These are phyloP conservation scores for Ormosia semicastrata DNA, from an alignment of 306 rosid genomes.

Conservation along the genomic window DNA sequence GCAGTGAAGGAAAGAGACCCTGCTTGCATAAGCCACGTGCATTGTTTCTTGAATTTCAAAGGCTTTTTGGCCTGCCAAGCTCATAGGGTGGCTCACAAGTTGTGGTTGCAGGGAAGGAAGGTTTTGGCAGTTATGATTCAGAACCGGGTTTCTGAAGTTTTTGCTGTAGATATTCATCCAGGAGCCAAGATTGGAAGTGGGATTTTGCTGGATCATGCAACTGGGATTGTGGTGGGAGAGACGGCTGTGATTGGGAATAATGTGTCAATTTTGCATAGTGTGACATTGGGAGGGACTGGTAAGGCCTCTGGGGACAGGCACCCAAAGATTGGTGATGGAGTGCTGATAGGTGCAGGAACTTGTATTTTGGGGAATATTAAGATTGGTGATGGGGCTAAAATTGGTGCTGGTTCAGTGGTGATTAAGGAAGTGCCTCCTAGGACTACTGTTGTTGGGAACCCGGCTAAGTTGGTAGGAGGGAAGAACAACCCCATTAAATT, in stretches of 20 bases:
- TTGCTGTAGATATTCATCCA: slow-evolving; percentile 85
- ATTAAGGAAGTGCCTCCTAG: slow-evolving; percentile 86
- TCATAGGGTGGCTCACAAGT: slow-evolving; percentile 66
- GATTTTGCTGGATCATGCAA: slow-evolving; percentile 82
- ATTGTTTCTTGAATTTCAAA: slow-evolving; percentile 77
- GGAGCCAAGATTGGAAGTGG: slow-evolving; percentile 82
- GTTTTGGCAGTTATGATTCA: slow-evolving; percentile 69
- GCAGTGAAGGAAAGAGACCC: slow-evolving; percentile 89
- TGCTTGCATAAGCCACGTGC: slow-evolving; percentile 72
- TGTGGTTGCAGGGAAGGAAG: slow-evolving; percentile 64
- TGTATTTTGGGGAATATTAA: slow-evolving; percentile 80
- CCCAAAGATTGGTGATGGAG: slow-evolving; percentile 94
- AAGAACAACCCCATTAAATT: slow-evolving; percentile 68
- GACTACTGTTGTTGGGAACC: slow-evolving; percentile 92
- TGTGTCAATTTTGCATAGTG: slow-evolving; percentile 88
- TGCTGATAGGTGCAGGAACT: slow-evolving; percentile 86
- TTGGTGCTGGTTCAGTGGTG: slow-evolving; percentile 92
- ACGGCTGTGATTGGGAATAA: slow-evolving; percentile 87
- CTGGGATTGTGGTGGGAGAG: slow-evolving; percentile 89
- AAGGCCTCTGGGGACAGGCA: slow-evolving; percentile 78
- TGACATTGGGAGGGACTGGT: slow-evolving; percentile 95
- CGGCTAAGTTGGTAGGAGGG: slow-evolving; percentile 84
- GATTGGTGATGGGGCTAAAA: slow-evolving; percentile 81
- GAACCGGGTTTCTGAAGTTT: slow-evolving; percentile 76
- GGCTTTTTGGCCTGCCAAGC: slow-evolving; percentile 82